Conservation (phyloP, 108 stramenopile genomes). For the Aurantiochytrium sp. region DNA sequence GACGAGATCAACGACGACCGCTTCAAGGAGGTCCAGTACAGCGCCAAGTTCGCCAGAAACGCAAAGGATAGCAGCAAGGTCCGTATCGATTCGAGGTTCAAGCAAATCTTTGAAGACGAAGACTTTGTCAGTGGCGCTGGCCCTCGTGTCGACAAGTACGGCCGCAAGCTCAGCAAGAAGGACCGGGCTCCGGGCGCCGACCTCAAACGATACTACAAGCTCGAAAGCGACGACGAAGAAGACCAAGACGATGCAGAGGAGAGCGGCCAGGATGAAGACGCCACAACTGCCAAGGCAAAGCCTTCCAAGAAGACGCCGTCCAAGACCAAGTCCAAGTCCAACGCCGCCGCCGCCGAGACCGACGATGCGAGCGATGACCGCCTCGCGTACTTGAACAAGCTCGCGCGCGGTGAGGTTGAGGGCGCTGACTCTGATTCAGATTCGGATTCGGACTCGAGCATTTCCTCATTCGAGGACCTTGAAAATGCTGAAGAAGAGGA, state of each 20-base stretch:
- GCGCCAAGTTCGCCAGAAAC: not conserved
- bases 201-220: not conserved
- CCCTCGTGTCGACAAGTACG: not conserved
- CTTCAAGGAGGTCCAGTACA: not conserved
- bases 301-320: not conserved
- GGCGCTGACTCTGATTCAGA: not conserved
- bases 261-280: too few species aligned
- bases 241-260: not conserved
- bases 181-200: not conserved
- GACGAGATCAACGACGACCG: not conserved
- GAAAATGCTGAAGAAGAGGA: not conserved
- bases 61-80: not conserved
- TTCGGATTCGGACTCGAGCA: not conserved
- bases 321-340: not conserved
- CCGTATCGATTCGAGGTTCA: not conserved
- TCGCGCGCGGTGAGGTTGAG: constrained; percentile 43
- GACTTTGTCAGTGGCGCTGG: not conserved
- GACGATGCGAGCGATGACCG: not conserved
- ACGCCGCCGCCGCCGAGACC: not conserved
- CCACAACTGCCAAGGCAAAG: not conserved
- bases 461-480: not conserved
- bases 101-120: not conserved
- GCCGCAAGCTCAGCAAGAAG: not conserved
- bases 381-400: constrained; percentile 32
- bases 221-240: not conserved